Evolutionary conservation across 2,329 filamentous ascomycete species (phyloP), one percentile per base, ranked within the genome.

Genomic region (Arthroderma sp.): DNA sequence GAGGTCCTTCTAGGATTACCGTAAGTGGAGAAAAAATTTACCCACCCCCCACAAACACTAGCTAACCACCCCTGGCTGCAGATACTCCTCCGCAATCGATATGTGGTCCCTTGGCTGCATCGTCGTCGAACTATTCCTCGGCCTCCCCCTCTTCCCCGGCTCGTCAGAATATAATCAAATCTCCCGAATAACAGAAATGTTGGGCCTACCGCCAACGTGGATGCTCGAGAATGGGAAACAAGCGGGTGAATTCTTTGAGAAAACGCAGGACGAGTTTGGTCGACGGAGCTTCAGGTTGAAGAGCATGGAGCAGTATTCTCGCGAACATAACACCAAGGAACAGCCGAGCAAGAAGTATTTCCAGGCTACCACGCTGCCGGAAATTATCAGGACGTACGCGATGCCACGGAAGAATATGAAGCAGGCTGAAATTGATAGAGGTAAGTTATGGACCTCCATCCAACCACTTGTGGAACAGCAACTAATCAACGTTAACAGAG

Each of bases 361-460:
- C 75, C 88, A 91, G 66, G 90, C 91, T 37, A 96, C 84, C 41
- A 95, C 90, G 1, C 76, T 98, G 56, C 91, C 91, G 2, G 93
- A 98, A 63, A 98, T 98, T 62, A 97, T 98, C 75, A 89, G 94
- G 70, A 90, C 88, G 57, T 98, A 98, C 69, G 87, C 93, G 4
- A 96, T 98, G 91, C 93, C 93, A 52, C 81, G 93, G 67, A 98
- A 98, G 76, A 96, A 96, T 68, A 98, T 98, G 93, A 98, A 98
- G 76, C 90, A 87, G 71, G 87, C 84, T 64, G 93, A 98, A 74
- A 86, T 98, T 63, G 93, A 98, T 66, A 78, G 93, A 87, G 93
- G 93, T 96, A 77, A 68, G 80, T 68, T 23, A 4, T 28, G n/a
- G n/a, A 37, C 19, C 17, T 49, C 56, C 19, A 9, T 28, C 13